Percentiles rank a stretch among this genome's conserved stretches.
These are phyloP conservation scores for Coniosporium tulheliwenetii DNA, from an alignment of 2,329 filamentous ascomycete genomes.

Conservation along the genomic window DNA sequence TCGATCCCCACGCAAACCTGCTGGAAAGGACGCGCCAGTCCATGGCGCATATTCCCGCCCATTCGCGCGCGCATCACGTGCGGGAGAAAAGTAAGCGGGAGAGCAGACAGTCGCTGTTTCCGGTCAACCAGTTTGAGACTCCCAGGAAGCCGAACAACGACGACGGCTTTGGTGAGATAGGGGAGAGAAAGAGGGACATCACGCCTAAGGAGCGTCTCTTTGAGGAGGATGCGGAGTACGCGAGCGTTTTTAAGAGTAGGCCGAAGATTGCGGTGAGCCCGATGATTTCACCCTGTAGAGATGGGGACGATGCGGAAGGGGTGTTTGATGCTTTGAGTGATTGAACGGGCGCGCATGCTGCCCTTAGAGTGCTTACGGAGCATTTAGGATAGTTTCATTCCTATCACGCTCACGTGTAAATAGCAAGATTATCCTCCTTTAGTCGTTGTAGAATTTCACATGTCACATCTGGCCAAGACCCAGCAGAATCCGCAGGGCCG, in stretches of 20 bases:
- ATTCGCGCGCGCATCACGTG: conserved; percentile 8
- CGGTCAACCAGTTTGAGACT: conserved; percentile 41
- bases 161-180: too few species aligned
- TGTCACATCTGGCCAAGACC: too few species aligned
- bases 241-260: conserved; percentile 70
- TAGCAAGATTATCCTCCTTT: too few species aligned
- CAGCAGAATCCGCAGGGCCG: too few species aligned
- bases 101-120: conserved; percentile 20
- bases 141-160: conserved; percentile 19
- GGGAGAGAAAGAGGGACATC: conserved; percentile 15
- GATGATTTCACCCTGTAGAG: conserved; percentile 14
- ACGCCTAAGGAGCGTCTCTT: conserved; percentile 56
- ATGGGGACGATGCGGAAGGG: background rate
- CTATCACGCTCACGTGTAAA: too few species aligned
- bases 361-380: too few species aligned
- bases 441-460: too few species aligned
- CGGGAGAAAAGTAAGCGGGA: conserved; percentile 4
- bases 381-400: too few species aligned
- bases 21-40: conserved; percentile 69
- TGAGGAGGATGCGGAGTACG: conserved; percentile 55
- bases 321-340: too few species aligned
- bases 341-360: too few species aligned
- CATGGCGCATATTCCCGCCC: conserved; percentile 47
- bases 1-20: conserved; percentile 30
- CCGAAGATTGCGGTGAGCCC: conserved; percentile 71